Evolutionary conservation across 768 basidiomycete genomes (phyloP), one percentile per base, ranked within the genome.

Genomic region (Suillus clintonianus): DNA sequence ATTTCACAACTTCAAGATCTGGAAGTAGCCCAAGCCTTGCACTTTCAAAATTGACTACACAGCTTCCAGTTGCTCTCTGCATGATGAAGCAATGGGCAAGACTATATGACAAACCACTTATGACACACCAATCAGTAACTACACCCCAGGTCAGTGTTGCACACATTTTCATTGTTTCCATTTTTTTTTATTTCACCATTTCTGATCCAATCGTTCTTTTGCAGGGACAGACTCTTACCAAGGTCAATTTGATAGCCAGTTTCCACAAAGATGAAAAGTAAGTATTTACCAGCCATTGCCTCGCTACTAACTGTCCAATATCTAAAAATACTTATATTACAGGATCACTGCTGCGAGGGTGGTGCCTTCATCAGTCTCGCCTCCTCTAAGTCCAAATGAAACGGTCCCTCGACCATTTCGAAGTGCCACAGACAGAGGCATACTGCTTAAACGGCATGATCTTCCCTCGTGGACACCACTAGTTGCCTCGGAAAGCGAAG

Each of bases 381-480:
- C 24, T 17, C 37, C 24, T 39, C 24, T 24, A 41, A 17, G 24
- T 27, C 17, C 55, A 41, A 27, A 41, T 22, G 36, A 24, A 57
- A 37, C 10, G 5, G 24, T 57, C 24, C 24, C 22, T 57, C 55
- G 24, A 57, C 55, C 17, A 39, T 41, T 17, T 27, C 55, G 17
- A 39, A 24, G 24, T 11, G 17, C 11, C 2, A 24, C 19, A 17
- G 17, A 39, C 24, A 17, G 10, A 27, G 37, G 10, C 10, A 17
- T 11, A 6, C 22, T 15, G 36, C 54, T 56, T 17, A 15, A 56
- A 56, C 36, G 36, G 6, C 53, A 8, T 55, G 13, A 22, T 32
- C 54, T 39, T 27, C 37, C 55, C 39, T 57, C 55, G 27, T 57
- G 55, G 55, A 57, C 55, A 57, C 24, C 55, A 27, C 24, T 57